A percentile compares a stretch with the other conserved stretches of the same genome.
These are phyloP conservation scores for Rhizoctonia solani DNA, from an alignment of 1,284 basidiomycete species.

Conservation along the genomic window DNA sequence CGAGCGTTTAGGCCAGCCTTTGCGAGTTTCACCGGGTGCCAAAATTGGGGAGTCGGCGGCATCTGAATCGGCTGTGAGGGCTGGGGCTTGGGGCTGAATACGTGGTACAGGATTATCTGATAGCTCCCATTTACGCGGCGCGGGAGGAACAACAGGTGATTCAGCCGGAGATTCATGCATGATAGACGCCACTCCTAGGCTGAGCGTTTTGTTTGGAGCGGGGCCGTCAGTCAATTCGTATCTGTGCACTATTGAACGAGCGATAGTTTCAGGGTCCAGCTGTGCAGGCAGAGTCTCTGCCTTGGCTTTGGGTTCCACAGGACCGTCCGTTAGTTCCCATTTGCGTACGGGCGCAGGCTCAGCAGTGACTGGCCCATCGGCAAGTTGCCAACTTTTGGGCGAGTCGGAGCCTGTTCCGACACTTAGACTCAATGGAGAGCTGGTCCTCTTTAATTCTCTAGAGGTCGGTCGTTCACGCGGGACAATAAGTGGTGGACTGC, in stretches of 20 bases:
- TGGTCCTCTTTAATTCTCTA: conserved; percentile 18
- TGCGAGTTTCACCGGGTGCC: neutral
- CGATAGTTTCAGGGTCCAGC: neutral
- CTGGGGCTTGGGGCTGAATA: conserved; percentile 3
- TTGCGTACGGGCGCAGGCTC: conserved; percentile 26
- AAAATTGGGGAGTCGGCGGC: conserved; percentile 26
- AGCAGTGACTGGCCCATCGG: conserved; percentile 19
- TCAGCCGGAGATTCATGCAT: neutral
- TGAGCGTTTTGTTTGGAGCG: neutral
- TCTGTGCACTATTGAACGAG: conserved; percentile 9
- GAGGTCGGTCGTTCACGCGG: neutral
- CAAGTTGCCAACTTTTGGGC: conserved; percentile 19
- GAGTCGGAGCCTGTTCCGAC: conserved; percentile 12
- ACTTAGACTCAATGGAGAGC: conserved; percentile 16
- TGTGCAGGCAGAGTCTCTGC: neutral
- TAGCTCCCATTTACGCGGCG: conserved; percentile 24
- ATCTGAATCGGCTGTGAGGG: conserved; percentile 24
- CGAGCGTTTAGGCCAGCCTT: conserved; percentile 16
- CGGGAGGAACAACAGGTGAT: conserved; percentile 6
- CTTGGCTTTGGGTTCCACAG: neutral
- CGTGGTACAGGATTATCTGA: conserved; percentile 29
- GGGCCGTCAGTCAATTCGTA: conserved; percentile 21
- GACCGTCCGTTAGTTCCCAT: conserved; percentile 26
- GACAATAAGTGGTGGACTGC: conserved; percentile 4
- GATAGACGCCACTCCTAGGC: neutral